Evolutionary conservation across 805 yeast genomes (phyloP).

Genomic region (Myxozyma monticola): DNA sequence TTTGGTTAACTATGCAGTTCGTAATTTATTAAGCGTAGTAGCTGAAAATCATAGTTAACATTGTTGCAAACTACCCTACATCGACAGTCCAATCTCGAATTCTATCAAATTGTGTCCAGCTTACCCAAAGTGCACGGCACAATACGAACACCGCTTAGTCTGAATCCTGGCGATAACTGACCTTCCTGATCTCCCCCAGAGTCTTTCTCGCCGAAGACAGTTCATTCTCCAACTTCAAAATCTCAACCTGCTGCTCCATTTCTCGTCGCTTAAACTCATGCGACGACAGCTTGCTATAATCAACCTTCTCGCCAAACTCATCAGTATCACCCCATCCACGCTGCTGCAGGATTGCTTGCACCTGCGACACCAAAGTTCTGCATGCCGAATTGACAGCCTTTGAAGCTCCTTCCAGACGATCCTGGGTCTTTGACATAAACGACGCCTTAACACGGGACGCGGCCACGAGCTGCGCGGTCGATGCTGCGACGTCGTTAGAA

Average conservation of each 20-base stretch:
- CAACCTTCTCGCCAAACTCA: slow-evolving; percentile 45
- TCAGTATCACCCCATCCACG: slow-evolving; percentile 42
- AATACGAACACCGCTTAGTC: too few relatives aligned
- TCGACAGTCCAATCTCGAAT: too few relatives aligned
- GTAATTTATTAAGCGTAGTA: too few relatives aligned
- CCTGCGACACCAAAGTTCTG: slow-evolving; percentile 66
- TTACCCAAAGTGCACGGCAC: too few relatives aligned
- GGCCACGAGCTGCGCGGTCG: slow-evolving; percentile 89
- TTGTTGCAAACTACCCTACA: too few relatives aligned
- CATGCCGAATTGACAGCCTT: slow-evolving; percentile 75
- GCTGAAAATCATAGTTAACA: too few relatives aligned
- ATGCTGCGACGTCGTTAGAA: slow-evolving; percentile 86
- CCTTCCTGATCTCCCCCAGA: slow-evolving; percentile 80
- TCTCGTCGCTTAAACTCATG: slow-evolving; percentile 83
- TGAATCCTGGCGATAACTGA: slow-evolving; percentile 65
- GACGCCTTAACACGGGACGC: slow-evolving; percentile 86
- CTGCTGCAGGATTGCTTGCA: slow-evolving; percentile 56
- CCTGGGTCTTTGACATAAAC: slow-evolving; percentile 74
- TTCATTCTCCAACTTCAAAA: slow-evolving; percentile 75
- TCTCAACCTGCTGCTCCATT: slow-evolving; percentile 92
- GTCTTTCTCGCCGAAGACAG: slow-evolving; percentile 71
- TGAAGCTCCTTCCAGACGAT: slow-evolving; percentile 65
- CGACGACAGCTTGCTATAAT: slow-evolving; percentile 65
- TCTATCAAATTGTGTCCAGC: too few relatives aligned
- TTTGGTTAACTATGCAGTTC: too few relatives aligned